Conservation (phyloP, 805 yeast genomes). For the Hanseniaspora vineae region DNA sequence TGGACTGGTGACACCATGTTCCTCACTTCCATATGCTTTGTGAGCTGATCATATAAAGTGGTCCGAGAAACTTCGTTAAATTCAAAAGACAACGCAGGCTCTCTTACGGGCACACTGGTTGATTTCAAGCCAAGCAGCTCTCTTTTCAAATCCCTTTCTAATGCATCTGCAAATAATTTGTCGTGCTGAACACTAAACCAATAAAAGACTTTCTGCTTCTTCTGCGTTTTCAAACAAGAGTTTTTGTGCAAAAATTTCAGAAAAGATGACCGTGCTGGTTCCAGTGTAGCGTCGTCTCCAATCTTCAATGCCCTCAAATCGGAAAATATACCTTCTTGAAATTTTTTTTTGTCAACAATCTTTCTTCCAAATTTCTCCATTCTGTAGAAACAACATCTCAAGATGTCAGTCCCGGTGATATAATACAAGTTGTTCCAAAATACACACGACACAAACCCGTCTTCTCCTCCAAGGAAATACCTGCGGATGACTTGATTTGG, state of each 20-base stretch:
- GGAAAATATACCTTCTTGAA: slow-evolving; percentile 92
- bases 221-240: slow-evolving; percentile 82
- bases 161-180: slow-evolving; percentile 79
- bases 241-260: slow-evolving; percentile 74
- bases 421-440: slow-evolving; percentile 84
- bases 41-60: slow-evolving; percentile 43
- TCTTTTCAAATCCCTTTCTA: slow-evolving; percentile 81
- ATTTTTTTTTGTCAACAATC: slow-evolving; percentile 77
- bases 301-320: slow-evolving; percentile 79
- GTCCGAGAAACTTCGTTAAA: slow-evolving; percentile 36
- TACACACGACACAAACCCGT: slow-evolving; percentile 86
- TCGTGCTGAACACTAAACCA: slow-evolving; percentile 97
- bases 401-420: slow-evolving; percentile 93
- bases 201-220: slow-evolving; percentile 91
- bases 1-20: slow-evolving; percentile 9
- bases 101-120: slow-evolving; percentile 59
- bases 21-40: slow-evolving; percentile 25
- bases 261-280: slow-evolving; percentile 75
- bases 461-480: slow-evolving; percentile 75
- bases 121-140: slow-evolving; percentile 45
- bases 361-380: slow-evolving; percentile 83
- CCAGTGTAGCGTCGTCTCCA: slow-evolving; percentile 78
- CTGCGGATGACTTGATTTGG: slow-evolving; percentile 77
- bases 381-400: slow-evolving; percentile 77
- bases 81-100: slow-evolving; percentile 69